Evolutionary conservation across 257 asterid species (phyloP), one percentile per base, ranked within the genome.

Genomic region (Lantana camara): DNA sequence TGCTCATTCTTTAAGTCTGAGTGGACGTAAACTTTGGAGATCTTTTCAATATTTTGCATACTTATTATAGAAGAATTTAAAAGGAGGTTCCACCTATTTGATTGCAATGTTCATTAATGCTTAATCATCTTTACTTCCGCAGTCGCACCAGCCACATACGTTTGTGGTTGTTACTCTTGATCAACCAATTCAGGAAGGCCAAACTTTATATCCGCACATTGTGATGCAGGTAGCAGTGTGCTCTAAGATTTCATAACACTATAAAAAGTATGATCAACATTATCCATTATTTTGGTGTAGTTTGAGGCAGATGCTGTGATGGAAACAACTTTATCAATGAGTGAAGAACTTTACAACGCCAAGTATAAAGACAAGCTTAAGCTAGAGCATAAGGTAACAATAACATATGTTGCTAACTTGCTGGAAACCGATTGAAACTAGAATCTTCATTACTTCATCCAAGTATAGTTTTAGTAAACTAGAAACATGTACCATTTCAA

Each of bases 171-270:
- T 86, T 48, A 85, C 95, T 35, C 96, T 91, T 67, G 98, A 91
- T 67, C 98, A 96, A 48, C 98, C 98, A n/a, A 91, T 91, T 70
- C 77, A 96, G 78, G 88, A 91, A 80, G 96, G 98, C 46, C 98
- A 91, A 75, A 88, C 96, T 17, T 70, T 91, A 71, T 91, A 91
- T 72, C 98, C 95, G 13, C 95, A 91, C 80, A 84, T 91, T 52
- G 96, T 91, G 45, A 72, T 91, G 83, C 98, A 91, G 98, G 97
- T 88, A n/a, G 76, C 14, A 40, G 41, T 51, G 58, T 64, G 56
- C 30, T 48, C 29, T 48, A 27, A 19, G 54, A 47, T 35, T 47
- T 54, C 49, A 12, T 22, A 8, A n/a, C 46, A 45, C 6, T n/a
- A n/a, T 27, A 30, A 48, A 67, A 57, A 11, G n/a, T 45, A 47